Percentiles rank a stretch among this genome's conserved stretches.
phyloP scores from a whole-genome alignment of 306 rosid genomes.

The Alnus rubra region DNA sequence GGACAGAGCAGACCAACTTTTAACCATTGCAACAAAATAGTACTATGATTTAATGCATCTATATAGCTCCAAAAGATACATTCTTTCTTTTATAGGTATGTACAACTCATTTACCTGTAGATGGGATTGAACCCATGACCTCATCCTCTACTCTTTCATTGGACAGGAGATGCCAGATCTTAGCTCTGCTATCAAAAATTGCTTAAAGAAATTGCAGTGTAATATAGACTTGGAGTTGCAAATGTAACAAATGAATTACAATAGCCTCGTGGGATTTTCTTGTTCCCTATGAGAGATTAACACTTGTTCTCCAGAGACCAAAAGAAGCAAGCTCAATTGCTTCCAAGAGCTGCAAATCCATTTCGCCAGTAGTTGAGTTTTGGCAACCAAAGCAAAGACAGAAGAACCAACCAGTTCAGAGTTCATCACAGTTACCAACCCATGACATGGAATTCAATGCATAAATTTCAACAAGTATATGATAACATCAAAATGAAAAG shows the following conservation, averaged over 20 bases:
- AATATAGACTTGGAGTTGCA: no score
- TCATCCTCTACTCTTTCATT: neutral
- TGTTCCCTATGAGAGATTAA: neutral
- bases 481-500: neutral
- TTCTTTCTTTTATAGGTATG: neutral
- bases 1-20: constrained; percentile 8
- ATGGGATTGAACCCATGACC: neutral
- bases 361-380: neutral
- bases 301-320: neutral
- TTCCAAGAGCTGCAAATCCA: neutral
- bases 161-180: no score
- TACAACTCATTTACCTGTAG: neutral
- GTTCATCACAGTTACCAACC: neutral
- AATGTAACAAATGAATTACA: no score
- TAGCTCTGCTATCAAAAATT: no score
- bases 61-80: no score
- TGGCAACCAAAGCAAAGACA: neutral
- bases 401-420: neutral
- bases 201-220: no score
- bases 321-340: neutral
- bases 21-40: constrained; percentile 14
- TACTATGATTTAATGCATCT: neutral
- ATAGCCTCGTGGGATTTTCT: no score
- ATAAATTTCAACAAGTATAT: neutral
- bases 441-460: neutral